phyloP scores from a whole-genome alignment of 106 monocot genomes.

The Posidonia australis region DNA sequence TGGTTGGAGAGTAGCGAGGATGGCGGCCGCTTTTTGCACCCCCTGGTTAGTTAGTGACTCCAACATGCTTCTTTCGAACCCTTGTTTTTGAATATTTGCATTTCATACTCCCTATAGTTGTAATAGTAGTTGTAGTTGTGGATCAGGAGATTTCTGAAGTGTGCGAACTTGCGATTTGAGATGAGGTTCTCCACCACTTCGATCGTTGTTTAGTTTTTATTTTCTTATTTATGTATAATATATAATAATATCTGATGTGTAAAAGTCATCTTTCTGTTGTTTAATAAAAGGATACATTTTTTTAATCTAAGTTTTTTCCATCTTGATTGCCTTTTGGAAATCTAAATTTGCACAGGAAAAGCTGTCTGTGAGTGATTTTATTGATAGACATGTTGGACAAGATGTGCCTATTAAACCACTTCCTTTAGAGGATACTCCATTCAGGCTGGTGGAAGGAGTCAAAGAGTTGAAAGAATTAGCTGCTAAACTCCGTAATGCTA shows the following conservation, averaged over 20 bases:
- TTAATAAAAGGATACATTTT: neutral
- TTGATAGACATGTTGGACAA: constrained; percentile 46
- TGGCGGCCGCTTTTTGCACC: constrained; percentile 53
- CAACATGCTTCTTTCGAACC: neutral
- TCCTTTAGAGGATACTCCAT: constrained; percentile 64
- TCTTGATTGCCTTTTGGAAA: neutral
- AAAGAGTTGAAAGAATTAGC: constrained; percentile 68
- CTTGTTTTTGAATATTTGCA: neutral
- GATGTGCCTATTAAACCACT: constrained; percentile 53
- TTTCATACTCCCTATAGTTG: neutral
- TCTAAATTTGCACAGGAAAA: constrained; percentile 48
- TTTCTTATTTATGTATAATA: too few relatives aligned
- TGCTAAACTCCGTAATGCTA: constrained; percentile 47
- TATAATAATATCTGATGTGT: too few relatives aligned
- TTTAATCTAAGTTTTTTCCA: neutral
- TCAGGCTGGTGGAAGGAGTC: constrained; percentile 65
- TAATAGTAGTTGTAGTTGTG: neutral
- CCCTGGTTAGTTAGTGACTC: constrained; percentile 48
- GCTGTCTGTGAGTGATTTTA: constrained; percentile 44
- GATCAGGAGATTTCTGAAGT: too few relatives aligned
- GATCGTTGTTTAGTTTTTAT: too few relatives aligned
- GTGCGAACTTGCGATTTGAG: too few relatives aligned
- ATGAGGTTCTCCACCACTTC: too few relatives aligned
- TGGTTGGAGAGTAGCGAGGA: constrained; percentile 88
- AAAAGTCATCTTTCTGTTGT: too few relatives aligned